Conservation (phyloP, 768 basidiomycete species). For the Collybia mongolica region DNA sequence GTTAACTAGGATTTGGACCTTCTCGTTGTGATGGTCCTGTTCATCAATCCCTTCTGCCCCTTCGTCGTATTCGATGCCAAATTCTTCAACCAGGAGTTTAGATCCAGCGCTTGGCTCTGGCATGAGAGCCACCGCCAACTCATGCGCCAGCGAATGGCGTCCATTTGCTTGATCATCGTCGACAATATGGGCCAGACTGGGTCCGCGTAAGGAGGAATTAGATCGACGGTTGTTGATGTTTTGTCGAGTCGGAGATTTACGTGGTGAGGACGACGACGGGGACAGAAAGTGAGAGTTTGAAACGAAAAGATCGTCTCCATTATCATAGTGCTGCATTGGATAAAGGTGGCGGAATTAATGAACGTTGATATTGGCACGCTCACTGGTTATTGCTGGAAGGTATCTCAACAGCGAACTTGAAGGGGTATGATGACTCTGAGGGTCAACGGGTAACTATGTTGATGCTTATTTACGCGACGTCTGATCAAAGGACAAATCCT, state of each 20-base stretch:
- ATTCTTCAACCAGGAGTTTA: constrained; percentile 80
- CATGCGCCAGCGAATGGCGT: constrained; percentile 79
- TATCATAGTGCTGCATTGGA: constrained; percentile 31
- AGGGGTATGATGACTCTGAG: too few species aligned
- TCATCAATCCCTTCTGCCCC: constrained; percentile 82
- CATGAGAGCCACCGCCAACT: constrained; percentile 84
- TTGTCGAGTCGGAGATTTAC: constrained; percentile 34
- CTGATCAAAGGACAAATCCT: constrained; percentile 1
- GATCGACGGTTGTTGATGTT: constrained; percentile 43
- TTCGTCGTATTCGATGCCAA: constrained; percentile 88
- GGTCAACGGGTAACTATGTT: constrained; percentile 12
- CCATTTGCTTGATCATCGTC: constrained; percentile 45
- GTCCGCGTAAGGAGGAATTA: constrained; percentile 46
- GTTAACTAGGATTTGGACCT: constrained; percentile 27
- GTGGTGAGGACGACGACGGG: constrained; percentile 27
- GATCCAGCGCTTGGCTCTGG: constrained; percentile 81
- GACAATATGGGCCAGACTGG: constrained; percentile 24
- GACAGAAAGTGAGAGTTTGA: constrained; percentile 31
- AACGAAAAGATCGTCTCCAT: constrained; percentile 27
- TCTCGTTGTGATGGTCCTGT: constrained; percentile 24
- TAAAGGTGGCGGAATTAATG: neutral
- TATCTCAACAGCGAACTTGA: neutral
- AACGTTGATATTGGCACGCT: neutral
- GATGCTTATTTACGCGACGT: constrained; percentile 19
- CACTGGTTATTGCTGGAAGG: neutral